Conservation (phyloP, 1,139 yeast species). For the Sugiyamaella neomexicana region DNA sequence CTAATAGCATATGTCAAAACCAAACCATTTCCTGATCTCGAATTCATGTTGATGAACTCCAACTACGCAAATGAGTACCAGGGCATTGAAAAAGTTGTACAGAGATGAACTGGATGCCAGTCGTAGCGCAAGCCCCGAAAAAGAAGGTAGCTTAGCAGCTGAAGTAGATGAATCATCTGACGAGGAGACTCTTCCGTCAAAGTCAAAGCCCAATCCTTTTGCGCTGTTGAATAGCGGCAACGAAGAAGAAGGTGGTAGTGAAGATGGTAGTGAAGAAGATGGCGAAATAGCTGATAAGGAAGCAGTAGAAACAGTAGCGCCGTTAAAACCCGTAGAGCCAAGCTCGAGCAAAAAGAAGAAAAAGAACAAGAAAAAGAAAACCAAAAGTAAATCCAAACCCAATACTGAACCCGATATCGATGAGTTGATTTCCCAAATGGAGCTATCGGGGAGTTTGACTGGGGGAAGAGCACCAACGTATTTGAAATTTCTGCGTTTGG, state of each 20-base stretch:
- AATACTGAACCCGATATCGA: conserved; percentile 11
- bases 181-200: conserved; percentile 20
- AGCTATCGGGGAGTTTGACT: neutral
- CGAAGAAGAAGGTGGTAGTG: conserved; percentile 39
- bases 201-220: conserved; percentile 50
- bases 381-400: conserved; percentile 24
- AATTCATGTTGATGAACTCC: no score
- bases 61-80: conserved; percentile 24
- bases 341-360: conserved; percentile 24
- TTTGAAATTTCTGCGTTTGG: conserved; percentile 32
- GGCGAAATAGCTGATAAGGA: conserved; percentile 26
- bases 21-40: no score
- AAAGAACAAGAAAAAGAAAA: conserved; percentile 27
- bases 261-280: conserved; percentile 45
- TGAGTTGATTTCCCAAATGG: conserved; percentile 11
- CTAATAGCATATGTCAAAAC: no score
- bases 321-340: conserved; percentile 21
- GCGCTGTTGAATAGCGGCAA: conserved; percentile 50
- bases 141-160: conserved; percentile 1
- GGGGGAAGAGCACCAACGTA: conserved; percentile 23
- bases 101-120: conserved; percentile 19
- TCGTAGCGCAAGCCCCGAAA: conserved; percentile 8
- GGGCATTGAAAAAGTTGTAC: conserved; percentile 30
- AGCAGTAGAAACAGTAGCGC: no score
- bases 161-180: conserved; percentile 1